A percentile compares a stretch with the other conserved stretches of the same genome.
phyloP scores from a whole-genome alignment of 805 yeast genomes.

The Grigorovia yakushimaensis region DNA sequence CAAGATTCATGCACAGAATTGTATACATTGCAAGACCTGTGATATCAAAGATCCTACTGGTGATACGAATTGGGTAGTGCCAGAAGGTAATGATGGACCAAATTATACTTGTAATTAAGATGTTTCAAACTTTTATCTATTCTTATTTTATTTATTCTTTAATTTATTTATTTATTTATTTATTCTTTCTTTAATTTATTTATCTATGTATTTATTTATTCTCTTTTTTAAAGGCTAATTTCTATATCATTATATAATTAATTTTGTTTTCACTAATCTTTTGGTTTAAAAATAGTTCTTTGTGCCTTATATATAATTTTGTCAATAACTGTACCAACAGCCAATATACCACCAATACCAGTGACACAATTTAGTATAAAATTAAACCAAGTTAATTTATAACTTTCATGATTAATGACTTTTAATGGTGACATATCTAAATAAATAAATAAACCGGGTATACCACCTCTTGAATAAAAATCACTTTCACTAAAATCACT shows the following conservation, averaged over 20 bases:
- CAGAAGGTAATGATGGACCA: slow-evolving; percentile 99
- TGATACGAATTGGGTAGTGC: slow-evolving; percentile 93
- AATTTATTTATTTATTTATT: not conserved
- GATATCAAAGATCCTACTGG: slow-evolving; percentile 94
- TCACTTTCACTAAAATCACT: slow-evolving; percentile 89
- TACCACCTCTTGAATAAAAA: slow-evolving; percentile 71
- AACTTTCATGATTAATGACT: slow-evolving; percentile 72
- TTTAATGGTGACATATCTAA: slow-evolving; percentile 92
- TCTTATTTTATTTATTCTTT: not conserved
- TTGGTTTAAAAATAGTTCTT: slow-evolving; percentile 40
- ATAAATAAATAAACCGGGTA: slow-evolving; percentile 82
- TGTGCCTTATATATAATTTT: slow-evolving; percentile 86
- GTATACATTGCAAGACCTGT: slow-evolving; percentile 97
- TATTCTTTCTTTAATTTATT: not conserved
- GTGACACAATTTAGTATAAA: slow-evolving; percentile 77
- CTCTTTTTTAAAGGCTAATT: too few relatives aligned
- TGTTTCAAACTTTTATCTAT: not conserved
- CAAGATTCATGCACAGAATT: slow-evolving; percentile 92
- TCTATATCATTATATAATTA: too few relatives aligned
- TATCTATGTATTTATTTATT: not conserved
- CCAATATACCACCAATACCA: slow-evolving; percentile 89
- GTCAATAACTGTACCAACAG: slow-evolving; percentile 85
- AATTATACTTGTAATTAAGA: slow-evolving; percentile 47
- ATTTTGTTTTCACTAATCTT: too few relatives aligned
- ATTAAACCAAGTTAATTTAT: slow-evolving; percentile 64